phyloP scores from a whole-genome alignment of 1,284 basidiomycete genomes.

The Cryptococcus maquisensis region DNA sequence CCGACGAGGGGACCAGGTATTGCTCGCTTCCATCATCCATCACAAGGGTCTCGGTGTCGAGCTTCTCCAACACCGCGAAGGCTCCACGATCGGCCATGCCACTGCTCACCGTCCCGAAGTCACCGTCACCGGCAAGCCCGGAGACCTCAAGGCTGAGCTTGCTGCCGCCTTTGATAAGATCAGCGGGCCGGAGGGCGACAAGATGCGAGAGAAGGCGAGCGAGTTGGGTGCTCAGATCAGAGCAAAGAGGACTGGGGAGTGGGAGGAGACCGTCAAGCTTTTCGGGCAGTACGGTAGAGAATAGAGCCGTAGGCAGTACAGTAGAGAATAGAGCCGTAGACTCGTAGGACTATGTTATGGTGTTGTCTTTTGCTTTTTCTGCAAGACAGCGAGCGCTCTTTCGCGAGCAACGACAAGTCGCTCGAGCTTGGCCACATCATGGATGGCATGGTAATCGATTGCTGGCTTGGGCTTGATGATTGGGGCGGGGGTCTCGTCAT shows the following conservation, averaged over 20 bases:
- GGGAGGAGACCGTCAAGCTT: slow-evolving; percentile 8
- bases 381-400: slow-evolving; percentile 33
- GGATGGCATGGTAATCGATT: slow-evolving; percentile 27
- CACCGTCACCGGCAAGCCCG: slow-evolving; percentile 5
- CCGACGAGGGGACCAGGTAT: slow-evolving; percentile 9
- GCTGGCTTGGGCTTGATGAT: slow-evolving; percentile 5
- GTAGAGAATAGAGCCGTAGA: neutral
- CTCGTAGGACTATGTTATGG: neutral
- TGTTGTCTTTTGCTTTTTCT: slow-evolving; percentile 13
- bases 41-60: slow-evolving; percentile 10
- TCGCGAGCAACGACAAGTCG: slow-evolving; percentile 37
- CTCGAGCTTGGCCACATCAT: slow-evolving; percentile 32
- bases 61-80: slow-evolving; percentile 16
- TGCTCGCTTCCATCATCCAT: slow-evolving; percentile 3
- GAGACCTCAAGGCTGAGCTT: slow-evolving; percentile 3
- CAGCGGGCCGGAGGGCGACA: slow-evolving; percentile 3
- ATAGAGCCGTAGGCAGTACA: neutral
- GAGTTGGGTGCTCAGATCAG: slow-evolving; percentile 6
- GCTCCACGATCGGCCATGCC: slow-evolving; percentile 7
- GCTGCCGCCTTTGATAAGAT: slow-evolving; percentile 2
- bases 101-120: slow-evolving; percentile 6
- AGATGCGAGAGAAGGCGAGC: slow-evolving; percentile 4
- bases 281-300: slow-evolving; percentile 6
- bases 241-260: slow-evolving; percentile 10
- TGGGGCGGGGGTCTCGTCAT: slow-evolving; percentile 1